These are phyloP conservation scores for Cymbopogon flexuosus DNA, from an alignment of 202 grass and related monocot genomes.

Conservation along the genomic window DNA sequence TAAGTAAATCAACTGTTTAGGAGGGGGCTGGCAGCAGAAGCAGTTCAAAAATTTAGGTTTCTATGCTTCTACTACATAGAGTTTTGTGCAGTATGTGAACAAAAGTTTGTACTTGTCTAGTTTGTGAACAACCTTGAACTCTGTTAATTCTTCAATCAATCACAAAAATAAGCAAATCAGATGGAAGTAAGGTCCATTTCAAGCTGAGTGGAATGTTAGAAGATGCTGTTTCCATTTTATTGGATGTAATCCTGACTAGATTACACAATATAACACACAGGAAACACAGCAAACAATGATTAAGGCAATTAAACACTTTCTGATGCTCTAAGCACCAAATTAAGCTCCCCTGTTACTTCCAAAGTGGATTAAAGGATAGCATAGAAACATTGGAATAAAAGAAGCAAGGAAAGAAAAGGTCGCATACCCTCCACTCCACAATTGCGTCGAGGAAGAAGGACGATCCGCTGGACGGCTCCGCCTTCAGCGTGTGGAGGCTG, in stretches of 20 bases:
- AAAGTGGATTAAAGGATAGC: not conserved
- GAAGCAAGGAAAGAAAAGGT: not conserved
- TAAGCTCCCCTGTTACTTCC: not conserved
- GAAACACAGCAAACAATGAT: not conserved
- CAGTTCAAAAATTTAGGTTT: not conserved
- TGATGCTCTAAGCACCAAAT: constrained; percentile 10
- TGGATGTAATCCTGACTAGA: not conserved
- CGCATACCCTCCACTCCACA: constrained; percentile 66
- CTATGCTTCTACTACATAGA: not conserved
- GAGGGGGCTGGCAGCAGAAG: not conserved
- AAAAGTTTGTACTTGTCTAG: not conserved
- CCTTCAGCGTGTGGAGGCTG: constrained; percentile 59
- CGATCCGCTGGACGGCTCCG: constrained; percentile 62
- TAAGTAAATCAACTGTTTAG: not conserved
- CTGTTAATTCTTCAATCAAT: not conserved
- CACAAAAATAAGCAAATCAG: not conserved
- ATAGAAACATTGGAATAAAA: not conserved
- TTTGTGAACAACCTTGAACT: not conserved
- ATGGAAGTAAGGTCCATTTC: not conserved
- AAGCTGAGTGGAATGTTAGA: not conserved
- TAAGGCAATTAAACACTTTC: not conserved
- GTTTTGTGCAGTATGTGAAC: not conserved
- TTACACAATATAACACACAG: not conserved
- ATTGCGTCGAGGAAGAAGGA: constrained; percentile 75
- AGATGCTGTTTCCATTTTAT: not conserved